Conservation (phyloP, 345 rosid species). For the Rhodamnia argentea region DNA sequence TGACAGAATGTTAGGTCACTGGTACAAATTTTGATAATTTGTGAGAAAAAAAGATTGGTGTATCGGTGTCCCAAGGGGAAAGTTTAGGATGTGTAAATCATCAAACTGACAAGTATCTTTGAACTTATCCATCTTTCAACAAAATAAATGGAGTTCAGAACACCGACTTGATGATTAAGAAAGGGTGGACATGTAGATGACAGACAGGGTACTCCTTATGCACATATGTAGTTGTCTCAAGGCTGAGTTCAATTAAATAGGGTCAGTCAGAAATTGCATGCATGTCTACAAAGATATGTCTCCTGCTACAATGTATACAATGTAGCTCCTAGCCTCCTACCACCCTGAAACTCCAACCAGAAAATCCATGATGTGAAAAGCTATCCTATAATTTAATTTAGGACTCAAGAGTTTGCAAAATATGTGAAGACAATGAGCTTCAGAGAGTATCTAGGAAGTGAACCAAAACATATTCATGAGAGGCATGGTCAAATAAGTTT, state of each 20-base stretch:
- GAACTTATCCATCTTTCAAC: neutral
- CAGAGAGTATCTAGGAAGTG: neutral
- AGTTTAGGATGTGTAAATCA: neutral
- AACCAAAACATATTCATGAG: neutral
- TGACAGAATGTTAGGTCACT: neutral
- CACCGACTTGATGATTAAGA: neutral
- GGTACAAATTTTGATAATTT: neutral
- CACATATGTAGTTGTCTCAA: neutral
- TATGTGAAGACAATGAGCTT: neutral
- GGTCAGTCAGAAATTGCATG: neutral
- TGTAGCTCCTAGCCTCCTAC: neutral
- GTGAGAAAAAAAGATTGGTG: neutral
- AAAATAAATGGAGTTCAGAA: neutral
- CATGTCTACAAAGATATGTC: neutral
- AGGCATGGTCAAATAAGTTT: neutral
- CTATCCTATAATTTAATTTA: neutral
- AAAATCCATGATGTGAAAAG: neutral
- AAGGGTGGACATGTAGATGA: neutral
- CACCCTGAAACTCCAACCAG: neutral
- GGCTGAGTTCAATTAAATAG: neutral
- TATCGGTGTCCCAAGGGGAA: neutral
- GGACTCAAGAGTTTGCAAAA: neutral
- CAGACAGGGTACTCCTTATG: neutral
- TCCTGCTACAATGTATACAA: neutral
- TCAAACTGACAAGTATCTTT: neutral